A percentile compares a stretch with the other conserved stretches of the same genome.
phyloP scores from a whole-genome alignment of 108 stramenopile species.

The Epipyxis sp. region DNA sequence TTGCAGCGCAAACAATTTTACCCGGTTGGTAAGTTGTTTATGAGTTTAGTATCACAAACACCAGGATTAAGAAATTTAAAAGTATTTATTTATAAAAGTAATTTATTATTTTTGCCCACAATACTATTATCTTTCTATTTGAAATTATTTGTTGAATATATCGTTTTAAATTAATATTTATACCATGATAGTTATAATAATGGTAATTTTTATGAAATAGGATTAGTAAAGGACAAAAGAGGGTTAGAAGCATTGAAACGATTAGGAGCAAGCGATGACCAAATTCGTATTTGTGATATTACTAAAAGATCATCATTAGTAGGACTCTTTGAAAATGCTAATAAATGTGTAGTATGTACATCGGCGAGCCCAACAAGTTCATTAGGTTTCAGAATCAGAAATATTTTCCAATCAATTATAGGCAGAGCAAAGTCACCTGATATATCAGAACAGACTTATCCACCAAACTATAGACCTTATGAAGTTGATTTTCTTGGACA shows the following conservation, averaged over 20 bases:
- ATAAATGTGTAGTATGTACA: slow-evolving; percentile 4
- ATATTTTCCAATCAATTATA: not conserved
- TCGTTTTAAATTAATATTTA: too few species aligned
- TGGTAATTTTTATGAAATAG: too few species aligned
- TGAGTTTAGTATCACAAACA: too few species aligned
- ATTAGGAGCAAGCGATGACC: not conserved
- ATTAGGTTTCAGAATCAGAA: not conserved
- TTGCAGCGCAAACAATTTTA: not conserved
- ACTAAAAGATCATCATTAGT: not conserved
- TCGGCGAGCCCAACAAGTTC: not conserved
- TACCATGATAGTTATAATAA: too few species aligned
- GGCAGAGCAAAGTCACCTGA: not conserved
- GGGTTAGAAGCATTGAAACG: not conserved
- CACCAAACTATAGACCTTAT: not conserved
- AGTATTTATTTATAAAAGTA: too few species aligned
- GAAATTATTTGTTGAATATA: too few species aligned
- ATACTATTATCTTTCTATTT: too few species aligned
- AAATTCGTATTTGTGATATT: slow-evolving; percentile 6
- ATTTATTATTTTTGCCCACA: too few species aligned
- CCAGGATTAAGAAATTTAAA: too few species aligned
- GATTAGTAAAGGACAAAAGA: not conserved
- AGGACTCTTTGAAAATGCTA: not conserved
- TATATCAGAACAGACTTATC: not conserved
- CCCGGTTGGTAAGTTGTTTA: too few species aligned
- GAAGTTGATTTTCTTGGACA: slow-evolving; percentile 11